phyloP scores from a whole-genome alignment of 345 rosid species.

The Nephelium lappaceum region DNA sequence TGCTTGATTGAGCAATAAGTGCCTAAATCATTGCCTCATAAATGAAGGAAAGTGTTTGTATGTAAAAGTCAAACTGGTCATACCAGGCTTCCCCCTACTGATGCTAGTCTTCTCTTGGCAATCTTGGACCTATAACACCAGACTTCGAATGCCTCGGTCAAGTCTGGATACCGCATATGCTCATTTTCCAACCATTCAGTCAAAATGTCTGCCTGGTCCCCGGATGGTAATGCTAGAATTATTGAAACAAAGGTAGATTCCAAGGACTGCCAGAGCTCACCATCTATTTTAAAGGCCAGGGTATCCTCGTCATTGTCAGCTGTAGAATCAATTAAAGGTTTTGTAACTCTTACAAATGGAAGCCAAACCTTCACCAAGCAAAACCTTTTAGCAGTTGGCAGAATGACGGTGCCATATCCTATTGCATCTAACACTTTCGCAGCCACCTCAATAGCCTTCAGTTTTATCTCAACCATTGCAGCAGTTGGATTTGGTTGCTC shows the following conservation, averaged over 20 bases:
- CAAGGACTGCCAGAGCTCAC: constrained; percentile 80
- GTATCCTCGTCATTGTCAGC: constrained; percentile 33
- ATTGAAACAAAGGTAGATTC: constrained; percentile 76
- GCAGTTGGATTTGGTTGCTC: constrained; percentile 32
- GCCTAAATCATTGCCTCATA: constrained; percentile 21
- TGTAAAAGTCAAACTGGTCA: constrained; percentile 1
- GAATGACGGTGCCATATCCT: constrained; percentile 67
- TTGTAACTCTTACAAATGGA: constrained; percentile 72
- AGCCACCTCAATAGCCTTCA: constrained; percentile 65
- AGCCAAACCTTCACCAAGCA: constrained; percentile 81
- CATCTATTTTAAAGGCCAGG: constrained; percentile 48
- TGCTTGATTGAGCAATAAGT: constrained; percentile 11
- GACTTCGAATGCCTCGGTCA: constrained; percentile 85
- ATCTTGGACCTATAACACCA: constrained; percentile 91
- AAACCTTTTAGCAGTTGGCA: constrained; percentile 68
- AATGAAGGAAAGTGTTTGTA: neutral
- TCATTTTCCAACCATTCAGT: constrained; percentile 72
- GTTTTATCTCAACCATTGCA: constrained; percentile 49
- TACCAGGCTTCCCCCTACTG: constrained; percentile 29
- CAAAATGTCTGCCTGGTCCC: constrained; percentile 82
- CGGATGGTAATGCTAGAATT: constrained; percentile 74
- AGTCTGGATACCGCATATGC: constrained; percentile 67
- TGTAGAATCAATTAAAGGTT: constrained; percentile 59
- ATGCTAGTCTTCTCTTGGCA: constrained; percentile 68
- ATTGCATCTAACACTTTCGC: constrained; percentile 83